phyloP scores from a whole-genome alignment of 352 stramenopile genomes.

The Phytophthora agathidicida region DNA sequence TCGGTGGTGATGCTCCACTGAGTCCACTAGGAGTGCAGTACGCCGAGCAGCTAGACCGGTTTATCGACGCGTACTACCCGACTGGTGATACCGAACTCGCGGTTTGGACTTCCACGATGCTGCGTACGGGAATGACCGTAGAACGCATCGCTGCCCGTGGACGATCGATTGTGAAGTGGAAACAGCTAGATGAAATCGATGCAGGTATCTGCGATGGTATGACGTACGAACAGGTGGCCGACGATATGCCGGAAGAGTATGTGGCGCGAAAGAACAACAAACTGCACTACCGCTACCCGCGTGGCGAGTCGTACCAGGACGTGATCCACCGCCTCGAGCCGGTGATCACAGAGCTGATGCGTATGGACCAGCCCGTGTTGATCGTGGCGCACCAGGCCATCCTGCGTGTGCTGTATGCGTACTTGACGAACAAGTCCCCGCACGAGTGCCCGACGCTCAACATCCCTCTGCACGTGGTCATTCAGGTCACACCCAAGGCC shows the following conservation, averaged over 20 bases:
- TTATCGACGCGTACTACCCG: constrained; percentile 91
- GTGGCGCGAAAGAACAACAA: constrained; percentile 91
- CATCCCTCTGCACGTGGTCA: constrained; percentile 95
- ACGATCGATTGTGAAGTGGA: constrained; percentile 82
- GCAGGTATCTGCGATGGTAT: constrained; percentile 96
- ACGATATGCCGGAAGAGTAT: constrained; percentile 96
- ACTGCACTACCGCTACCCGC: constrained; percentile 87
- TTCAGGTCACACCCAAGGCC: constrained; percentile 94
- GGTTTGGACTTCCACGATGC: constrained; percentile 98
- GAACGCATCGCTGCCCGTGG: constrained; percentile 78
- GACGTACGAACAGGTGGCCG: constrained; percentile 97
- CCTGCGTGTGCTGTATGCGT: constrained; percentile 95
- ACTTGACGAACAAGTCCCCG: constrained; percentile 94
- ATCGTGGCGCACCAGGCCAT: constrained; percentile 97
- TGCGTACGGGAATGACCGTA: constrained; percentile 96
- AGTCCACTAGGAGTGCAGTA: constrained; percentile 94
- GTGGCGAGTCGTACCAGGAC: constrained; percentile 97
- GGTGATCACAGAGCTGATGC: constrained; percentile 97
- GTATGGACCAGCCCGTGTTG: constrained; percentile 91
- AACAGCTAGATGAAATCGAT: constrained; percentile 97
- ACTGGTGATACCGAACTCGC: constrained; percentile 72
- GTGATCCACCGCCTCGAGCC: constrained; percentile 97
- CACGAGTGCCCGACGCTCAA: constrained; percentile 93
- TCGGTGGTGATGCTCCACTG: constrained; percentile 95
- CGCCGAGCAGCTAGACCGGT: constrained; percentile 92